Evolutionary conservation across 257 asterid species (phyloP).

Genomic region (Scutellaria barbata): DNA sequence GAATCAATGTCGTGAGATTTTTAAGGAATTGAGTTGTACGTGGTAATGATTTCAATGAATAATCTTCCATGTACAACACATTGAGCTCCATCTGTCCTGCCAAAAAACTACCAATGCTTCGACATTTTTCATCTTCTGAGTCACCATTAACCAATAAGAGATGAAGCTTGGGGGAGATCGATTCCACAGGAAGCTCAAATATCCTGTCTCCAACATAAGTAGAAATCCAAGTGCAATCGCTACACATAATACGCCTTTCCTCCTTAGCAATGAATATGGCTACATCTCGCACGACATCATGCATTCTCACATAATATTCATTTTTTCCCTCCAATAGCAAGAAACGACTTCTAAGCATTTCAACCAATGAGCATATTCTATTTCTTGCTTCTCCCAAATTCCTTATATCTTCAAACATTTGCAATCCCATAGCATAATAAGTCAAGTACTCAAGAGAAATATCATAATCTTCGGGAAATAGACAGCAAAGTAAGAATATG

Average conservation of each 20-base stretch:
- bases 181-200: background rate
- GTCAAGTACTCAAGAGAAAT: slow-evolving; percentile 22
- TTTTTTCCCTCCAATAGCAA: slow-evolving; percentile 7
- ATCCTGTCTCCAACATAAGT: background rate
- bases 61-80: slow-evolving; percentile 1
- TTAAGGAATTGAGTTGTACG: background rate
- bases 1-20: background rate
- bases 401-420: background rate
- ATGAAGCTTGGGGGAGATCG: background rate
- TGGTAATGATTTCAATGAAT: slow-evolving; percentile 14
- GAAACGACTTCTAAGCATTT: slow-evolving; percentile 17
- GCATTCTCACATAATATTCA: slow-evolving; percentile 20
- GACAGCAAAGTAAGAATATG: slow-evolving; percentile 23
- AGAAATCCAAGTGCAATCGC: slow-evolving; percentile 29
- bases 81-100: slow-evolving; percentile 4
- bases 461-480: slow-evolving; percentile 25
- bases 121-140: background rate
- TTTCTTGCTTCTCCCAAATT: slow-evolving; percentile 25
- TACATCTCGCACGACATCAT: slow-evolving; percentile 31
- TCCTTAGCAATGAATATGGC: slow-evolving; percentile 22
- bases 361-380: background rate
- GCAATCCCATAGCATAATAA: slow-evolving; percentile 24
- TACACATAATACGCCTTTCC: background rate
- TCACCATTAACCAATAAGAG: background rate
- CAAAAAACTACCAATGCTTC: background rate